Conservation (phyloP, 805 yeast genomes). For the Saturnispora galanensis region DNA sequence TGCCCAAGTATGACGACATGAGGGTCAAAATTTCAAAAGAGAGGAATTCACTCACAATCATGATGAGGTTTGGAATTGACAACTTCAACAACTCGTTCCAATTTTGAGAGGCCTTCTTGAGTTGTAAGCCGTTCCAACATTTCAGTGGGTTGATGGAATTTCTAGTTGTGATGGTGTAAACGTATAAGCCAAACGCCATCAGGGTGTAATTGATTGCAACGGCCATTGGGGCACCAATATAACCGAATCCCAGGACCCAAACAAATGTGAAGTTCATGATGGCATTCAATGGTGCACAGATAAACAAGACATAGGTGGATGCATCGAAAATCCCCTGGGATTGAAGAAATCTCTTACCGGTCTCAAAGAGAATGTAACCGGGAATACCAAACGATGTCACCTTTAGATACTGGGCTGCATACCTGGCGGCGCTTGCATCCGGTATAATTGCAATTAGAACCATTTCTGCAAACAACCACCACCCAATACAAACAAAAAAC, state of each 20-base stretch:
- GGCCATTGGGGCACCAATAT: conserved; percentile 68
- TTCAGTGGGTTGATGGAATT: conserved; percentile 26
- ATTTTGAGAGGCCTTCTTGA: conserved; percentile 34
- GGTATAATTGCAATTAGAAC: conserved; percentile 36
- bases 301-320: conserved; percentile 55
- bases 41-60: conserved; percentile 72
- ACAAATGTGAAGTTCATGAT: conserved; percentile 57
- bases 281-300: conserved; percentile 71
- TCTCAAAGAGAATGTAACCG: conserved; percentile 56
- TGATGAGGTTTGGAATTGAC: conserved; percentile 64
- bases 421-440: conserved; percentile 33
- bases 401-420: conserved; percentile 51
- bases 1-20: conserved; percentile 57
- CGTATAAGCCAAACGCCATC: conserved; percentile 50
- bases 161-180: conserved; percentile 39
- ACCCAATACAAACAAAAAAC: conserved; percentile 47
- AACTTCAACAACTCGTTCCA: conserved; percentile 58
- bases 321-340: conserved; percentile 76
- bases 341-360: conserved; percentile 63
- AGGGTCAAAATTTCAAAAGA: conserved; percentile 70
- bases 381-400: conserved; percentile 59
- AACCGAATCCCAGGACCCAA: conserved; percentile 62
- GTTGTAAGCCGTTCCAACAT: conserved; percentile 29
- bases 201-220: conserved; percentile 63
- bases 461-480: conserved; percentile 49